A percentile compares a stretch with the other conserved stretches of the same genome.
These are phyloP conservation scores for Solanum acaule DNA, from an alignment of 257 asterid species.

Conservation along the genomic window DNA sequence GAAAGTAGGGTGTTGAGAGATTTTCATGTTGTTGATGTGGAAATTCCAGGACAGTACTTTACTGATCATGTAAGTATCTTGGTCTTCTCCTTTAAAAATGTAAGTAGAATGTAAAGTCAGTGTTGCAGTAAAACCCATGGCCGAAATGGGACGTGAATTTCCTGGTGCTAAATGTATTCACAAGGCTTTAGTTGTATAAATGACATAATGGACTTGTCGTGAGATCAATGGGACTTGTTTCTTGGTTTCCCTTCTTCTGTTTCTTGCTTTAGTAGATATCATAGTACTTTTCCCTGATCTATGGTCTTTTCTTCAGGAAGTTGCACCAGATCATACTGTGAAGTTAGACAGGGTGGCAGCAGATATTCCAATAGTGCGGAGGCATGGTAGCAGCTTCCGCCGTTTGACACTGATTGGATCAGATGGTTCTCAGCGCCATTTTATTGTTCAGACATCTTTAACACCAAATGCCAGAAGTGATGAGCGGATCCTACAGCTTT, in stretches of 20 bases:
- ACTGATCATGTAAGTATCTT: slow-evolving; percentile 64
- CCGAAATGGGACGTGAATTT: neutral
- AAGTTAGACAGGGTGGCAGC: slow-evolving; percentile 97
- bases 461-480: slow-evolving; percentile 99
- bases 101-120: neutral
- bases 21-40: slow-evolving; percentile 95
- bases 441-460: slow-evolving; percentile 95
- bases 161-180: neutral
- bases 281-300: neutral
- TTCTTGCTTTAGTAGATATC: neutral
- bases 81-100: neutral
- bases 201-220: neutral
- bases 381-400: slow-evolving; percentile 99
- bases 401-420: slow-evolving; percentile 95
- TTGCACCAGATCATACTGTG: slow-evolving; percentile 95
- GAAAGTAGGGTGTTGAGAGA: slow-evolving; percentile 98
- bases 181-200: neutral
- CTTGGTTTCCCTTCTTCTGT: neutral
- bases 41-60: slow-evolving; percentile 98
- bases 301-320: slow-evolving; percentile 45
- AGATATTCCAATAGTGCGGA: slow-evolving; percentile 90
- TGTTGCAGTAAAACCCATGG: neutral
- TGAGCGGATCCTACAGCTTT: slow-evolving; percentile 96
- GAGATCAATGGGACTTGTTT: neutral
- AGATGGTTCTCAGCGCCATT: slow-evolving; percentile 98